Percentiles rank a stretch among this genome's conserved stretches.
Conservation (phyloP, 2,329 filamentous ascomycete genomes). For the Paraconiothyrium brasiliense region DNA sequence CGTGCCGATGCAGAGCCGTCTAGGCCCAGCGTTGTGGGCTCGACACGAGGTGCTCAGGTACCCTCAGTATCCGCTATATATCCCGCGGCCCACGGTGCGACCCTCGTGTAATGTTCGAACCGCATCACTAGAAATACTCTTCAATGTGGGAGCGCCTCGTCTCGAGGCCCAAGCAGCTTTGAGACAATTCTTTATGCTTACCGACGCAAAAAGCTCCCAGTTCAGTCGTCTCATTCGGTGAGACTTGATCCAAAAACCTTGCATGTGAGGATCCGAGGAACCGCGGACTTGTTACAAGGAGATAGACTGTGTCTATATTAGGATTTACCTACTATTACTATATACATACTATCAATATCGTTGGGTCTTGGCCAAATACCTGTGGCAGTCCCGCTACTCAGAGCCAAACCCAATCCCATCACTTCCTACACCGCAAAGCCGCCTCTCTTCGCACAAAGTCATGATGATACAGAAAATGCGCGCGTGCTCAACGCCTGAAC, state of each 20-base stretch:
- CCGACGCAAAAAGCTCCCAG: neutral
- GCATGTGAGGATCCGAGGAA: neutral
- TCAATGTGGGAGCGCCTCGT: neutral
- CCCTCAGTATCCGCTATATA: conserved; percentile 17
- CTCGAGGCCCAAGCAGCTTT: conserved; percentile 9
- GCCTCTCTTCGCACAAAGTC: conserved; percentile 2
- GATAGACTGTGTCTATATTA: conserved; percentile 6
- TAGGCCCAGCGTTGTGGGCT: conserved; percentile 25
- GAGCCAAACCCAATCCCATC: neutral
- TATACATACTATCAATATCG: conserved; percentile 26
- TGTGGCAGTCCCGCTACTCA: conserved; percentile 10
- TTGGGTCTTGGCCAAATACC: conserved; percentile 14
- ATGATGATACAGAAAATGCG: conserved; percentile 13
- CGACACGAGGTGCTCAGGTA: conserved; percentile 17
- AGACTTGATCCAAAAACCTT: neutral
- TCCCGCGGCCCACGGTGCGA: conserved; percentile 7
- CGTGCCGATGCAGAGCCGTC: conserved; percentile 19
- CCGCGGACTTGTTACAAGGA: neutral
- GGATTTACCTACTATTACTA: conserved; percentile 20
- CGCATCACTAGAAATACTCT: neutral
- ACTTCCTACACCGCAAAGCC: conserved; percentile 16
- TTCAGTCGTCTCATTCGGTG: neutral
- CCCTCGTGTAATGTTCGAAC: neutral
- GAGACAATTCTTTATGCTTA: neutral
- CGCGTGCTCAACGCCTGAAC: conserved; percentile 22